Evolutionary conservation across 352 stramenopile genomes (phyloP).

Genomic region (Globisporangium parvum): DNA sequence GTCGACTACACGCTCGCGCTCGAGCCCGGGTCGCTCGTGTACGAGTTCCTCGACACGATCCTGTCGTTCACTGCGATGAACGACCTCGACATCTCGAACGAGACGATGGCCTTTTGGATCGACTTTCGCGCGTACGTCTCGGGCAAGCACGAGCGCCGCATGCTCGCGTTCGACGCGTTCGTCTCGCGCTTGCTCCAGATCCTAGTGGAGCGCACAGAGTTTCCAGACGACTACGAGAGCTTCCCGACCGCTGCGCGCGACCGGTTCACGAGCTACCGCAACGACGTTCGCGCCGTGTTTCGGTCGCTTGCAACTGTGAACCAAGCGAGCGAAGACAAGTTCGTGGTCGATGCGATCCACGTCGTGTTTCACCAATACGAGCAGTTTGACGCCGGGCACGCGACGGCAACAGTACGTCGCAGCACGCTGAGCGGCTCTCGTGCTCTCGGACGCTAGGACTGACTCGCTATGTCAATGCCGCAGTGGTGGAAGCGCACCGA

Average conservation of each 20-base stretch:
- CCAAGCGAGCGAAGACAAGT: constrained; percentile 63
- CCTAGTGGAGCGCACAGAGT: constrained; percentile 64
- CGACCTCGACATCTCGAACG: constrained; percentile 63
- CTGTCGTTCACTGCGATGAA: constrained; percentile 61
- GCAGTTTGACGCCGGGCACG: constrained; percentile 28
- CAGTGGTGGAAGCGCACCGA: constrained; percentile 73
- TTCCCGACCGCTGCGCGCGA: constrained; percentile 48
- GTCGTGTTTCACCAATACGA: constrained; percentile 74
- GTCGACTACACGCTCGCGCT: constrained; percentile 69
- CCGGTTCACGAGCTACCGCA: constrained; percentile 60
- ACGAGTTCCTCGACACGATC: constrained; percentile 69
- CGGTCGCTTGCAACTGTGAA: constrained; percentile 71
- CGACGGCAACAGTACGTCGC: constrained; percentile 19
- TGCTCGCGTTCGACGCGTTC: constrained; percentile 63
- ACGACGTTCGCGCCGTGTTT: constrained; percentile 70
- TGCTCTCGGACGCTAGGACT: not conserved
- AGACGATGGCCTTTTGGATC: constrained; percentile 84
- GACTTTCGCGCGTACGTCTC: constrained; percentile 69
- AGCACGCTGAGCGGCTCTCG: not conserved
- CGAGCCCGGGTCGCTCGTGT: constrained; percentile 53
- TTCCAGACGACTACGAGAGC: constrained; percentile 44
- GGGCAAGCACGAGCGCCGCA: constrained; percentile 69
- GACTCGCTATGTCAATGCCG: constrained; percentile 5
- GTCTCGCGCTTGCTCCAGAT: constrained; percentile 64
- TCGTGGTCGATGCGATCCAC: constrained; percentile 68